Evolutionary conservation across 768 basidiomycete genomes (phyloP).

Genomic region (Lentinula sp.): DNA sequence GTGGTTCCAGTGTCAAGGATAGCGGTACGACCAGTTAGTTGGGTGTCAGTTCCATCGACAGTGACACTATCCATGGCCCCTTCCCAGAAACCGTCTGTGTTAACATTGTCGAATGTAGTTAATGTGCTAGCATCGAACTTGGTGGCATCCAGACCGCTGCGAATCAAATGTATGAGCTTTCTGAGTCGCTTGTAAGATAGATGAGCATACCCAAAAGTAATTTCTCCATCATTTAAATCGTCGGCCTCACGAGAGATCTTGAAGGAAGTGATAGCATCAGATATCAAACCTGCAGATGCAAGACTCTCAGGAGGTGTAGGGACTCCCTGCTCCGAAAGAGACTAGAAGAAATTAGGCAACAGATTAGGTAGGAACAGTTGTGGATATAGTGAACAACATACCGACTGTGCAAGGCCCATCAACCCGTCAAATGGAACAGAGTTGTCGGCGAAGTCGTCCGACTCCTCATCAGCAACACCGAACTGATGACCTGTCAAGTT

Average conservation of each 20-base stretch:
- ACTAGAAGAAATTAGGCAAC: slow-evolving; percentile 20
- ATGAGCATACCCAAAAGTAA: slow-evolving; percentile 60
- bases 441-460: slow-evolving; percentile 49
- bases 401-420: slow-evolving; percentile 73
- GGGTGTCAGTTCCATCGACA: slow-evolving; percentile 48
- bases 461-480: slow-evolving; percentile 59
- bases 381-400: slow-evolving; percentile 20
- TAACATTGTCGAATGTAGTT: slow-evolving; percentile 58
- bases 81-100: slow-evolving; percentile 76
- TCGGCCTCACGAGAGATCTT: slow-evolving; percentile 75
- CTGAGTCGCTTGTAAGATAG: not conserved
- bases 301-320: slow-evolving; percentile 71
- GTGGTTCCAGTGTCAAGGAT: slow-evolving; percentile 65
- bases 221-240: slow-evolving; percentile 65
- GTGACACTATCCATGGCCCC: slow-evolving; percentile 51
- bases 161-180: not conserved
- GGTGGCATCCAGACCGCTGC: slow-evolving; percentile 52
- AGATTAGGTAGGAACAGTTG: not conserved
- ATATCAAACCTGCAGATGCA: slow-evolving; percentile 48
- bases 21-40: slow-evolving; percentile 58
- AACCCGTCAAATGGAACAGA: slow-evolving; percentile 60
- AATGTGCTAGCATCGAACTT: slow-evolving; percentile 63
- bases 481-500: slow-evolving; percentile 53
- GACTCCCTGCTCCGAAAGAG: slow-evolving; percentile 57
- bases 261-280: slow-evolving; percentile 66